phyloP scores from a whole-genome alignment of 345 rosid genomes.

The Syzygium grande region DNA sequence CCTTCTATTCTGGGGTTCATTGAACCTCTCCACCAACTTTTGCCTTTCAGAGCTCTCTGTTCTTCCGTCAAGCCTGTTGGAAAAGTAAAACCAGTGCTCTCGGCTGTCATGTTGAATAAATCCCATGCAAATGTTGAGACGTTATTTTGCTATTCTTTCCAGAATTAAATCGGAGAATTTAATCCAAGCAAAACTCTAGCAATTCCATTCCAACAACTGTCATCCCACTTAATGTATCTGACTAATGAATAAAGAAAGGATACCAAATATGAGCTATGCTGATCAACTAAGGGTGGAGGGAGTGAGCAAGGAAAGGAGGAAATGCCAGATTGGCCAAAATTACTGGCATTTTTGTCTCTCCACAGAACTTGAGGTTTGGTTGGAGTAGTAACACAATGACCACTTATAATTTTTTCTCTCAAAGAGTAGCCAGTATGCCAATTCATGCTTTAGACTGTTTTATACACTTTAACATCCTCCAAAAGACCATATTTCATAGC shows the following conservation, averaged over 20 bases:
- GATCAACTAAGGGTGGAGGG: background rate
- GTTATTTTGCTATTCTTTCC: background rate
- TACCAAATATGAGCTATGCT: background rate
- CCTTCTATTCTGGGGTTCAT: conserved; percentile 75
- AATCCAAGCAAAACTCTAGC: background rate
- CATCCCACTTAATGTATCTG: background rate
- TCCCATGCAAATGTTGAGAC: background rate
- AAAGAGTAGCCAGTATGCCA: background rate
- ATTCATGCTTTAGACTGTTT: background rate
- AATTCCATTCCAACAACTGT: background rate
- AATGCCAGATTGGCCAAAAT: background rate
- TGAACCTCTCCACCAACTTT: conserved; percentile 86
- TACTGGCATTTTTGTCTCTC: background rate
- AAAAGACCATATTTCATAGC: background rate
- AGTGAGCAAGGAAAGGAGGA: background rate
- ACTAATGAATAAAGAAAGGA: background rate
- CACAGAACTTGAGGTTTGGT: background rate
- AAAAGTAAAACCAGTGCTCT: background rate
- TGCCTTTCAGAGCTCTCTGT: conserved; percentile 98
- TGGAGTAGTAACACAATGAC: background rate
- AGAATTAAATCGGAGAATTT: background rate
- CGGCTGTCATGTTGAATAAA: background rate
- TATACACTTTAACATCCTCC: background rate
- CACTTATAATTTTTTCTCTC: background rate
- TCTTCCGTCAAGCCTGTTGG: conserved; percentile 85